Evolutionary conservation across 768 basidiomycete species (phyloP), one percentile per base, ranked within the genome.

Genomic region (Amanita jacksonii): DNA sequence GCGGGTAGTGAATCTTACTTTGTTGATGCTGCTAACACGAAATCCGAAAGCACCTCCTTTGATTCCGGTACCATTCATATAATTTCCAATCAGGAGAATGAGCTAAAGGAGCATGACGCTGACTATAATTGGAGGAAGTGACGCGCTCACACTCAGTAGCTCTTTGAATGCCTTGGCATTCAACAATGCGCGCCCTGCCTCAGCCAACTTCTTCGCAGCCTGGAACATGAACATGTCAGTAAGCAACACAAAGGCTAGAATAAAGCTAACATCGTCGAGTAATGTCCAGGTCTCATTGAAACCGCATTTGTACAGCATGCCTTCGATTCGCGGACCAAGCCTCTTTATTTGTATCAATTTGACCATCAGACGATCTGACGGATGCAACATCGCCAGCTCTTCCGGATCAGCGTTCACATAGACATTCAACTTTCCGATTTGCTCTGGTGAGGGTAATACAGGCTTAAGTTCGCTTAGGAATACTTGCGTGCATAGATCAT

Each of bases 21-120:
- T 92, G 67, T 99, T 98, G 63, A 99, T 93, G 61, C 92, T 94
- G 65, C 89, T 91, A 41, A 98, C 79, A 55, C 86, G 80, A 76
- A 99, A 99, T 47, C 94, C 94, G 54, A 88, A 94, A 1, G 96
- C 96, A 24, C 93, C 93, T 44, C 94, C 94, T 60, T 94, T 96
- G 54, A 90, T 75, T 43, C 93, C 91, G 42, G 90, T 85, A 5
- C 92, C 90, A 58, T 99, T 99, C 83, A 98, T 92, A 61, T 91
- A 99, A 60, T 99, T 99, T 33, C 94, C 94, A 52, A 99, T 78
- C 53, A 93, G 73, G 10, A 99, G 79, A 51, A 98, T 96, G 32
- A 99, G 75, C 84, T 73, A 47, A 43, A 16, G 24, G 20, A 36
- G 16, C 2, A 31, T 16, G 43, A 13, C 13, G 19, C 6, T 22